phyloP scores from a whole-genome alignment of 257 asterid species.

The Jacaranda mimosifolia region DNA sequence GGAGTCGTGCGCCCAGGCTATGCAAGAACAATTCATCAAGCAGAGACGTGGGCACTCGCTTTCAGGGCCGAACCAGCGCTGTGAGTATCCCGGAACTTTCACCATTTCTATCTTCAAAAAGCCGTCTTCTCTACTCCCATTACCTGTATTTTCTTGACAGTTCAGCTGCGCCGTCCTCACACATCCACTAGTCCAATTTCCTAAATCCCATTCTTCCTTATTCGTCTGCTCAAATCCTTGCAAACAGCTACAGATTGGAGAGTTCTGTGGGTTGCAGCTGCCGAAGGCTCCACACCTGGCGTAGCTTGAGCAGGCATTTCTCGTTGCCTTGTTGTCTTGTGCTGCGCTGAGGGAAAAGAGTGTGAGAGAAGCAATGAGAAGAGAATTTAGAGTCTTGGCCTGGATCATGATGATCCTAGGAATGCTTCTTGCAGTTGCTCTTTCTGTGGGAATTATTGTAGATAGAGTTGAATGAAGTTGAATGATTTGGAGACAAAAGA shows the following conservation, averaged over 20 bases:
- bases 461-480: not conserved
- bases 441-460: not conserved
- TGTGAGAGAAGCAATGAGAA: not conserved
- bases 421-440: too few species aligned
- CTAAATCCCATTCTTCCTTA: constrained; percentile 45
- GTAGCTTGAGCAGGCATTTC: not conserved
- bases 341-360: not conserved
- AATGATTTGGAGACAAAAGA: not conserved
- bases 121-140: constrained; percentile 40
- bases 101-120: constrained; percentile 40
- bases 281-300: constrained; percentile 49
- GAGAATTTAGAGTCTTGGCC: not conserved
- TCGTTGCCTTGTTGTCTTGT: constrained; percentile 2
- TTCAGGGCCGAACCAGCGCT: constrained; percentile 19
- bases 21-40: constrained; percentile 44
- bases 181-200: constrained; percentile 11
- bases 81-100: constrained; percentile 50
- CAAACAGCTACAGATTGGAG: constrained; percentile 47
- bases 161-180: constrained; percentile 34
- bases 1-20: constrained; percentile 35
- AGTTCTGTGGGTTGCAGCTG: constrained; percentile 38
- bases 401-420: not conserved
- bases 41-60: constrained; percentile 37
- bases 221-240: constrained; percentile 46
- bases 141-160: constrained; percentile 35